phyloP scores from a whole-genome alignment of 2,329 filamentous ascomycete species.

The Scortechinia acanthostroma region DNA sequence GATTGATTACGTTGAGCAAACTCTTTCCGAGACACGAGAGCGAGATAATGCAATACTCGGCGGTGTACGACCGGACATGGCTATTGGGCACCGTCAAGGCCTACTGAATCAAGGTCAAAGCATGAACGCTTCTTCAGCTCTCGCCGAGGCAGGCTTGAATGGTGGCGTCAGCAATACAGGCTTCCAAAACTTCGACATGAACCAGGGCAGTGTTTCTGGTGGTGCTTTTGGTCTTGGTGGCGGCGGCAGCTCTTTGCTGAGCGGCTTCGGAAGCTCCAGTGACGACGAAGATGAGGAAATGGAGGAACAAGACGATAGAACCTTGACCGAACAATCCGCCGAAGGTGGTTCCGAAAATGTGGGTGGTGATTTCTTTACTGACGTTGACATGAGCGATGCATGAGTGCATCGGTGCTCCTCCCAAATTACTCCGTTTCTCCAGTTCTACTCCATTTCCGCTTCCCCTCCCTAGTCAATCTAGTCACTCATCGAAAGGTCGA shows the following conservation, averaged over 20 bases:
- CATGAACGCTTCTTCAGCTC: constrained; percentile 58
- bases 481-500: too few species aligned
- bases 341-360: neutral
- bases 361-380: neutral
- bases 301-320: constrained; percentile 65
- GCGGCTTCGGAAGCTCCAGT: constrained; percentile 88
- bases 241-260: constrained; percentile 69
- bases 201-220: constrained; percentile 19
- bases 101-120: constrained; percentile 48
- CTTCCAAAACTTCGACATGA: constrained; percentile 56
- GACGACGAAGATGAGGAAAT: constrained; percentile 95
- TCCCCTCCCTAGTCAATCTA: too few species aligned
- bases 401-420: too few species aligned
- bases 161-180: constrained; percentile 62
- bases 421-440: too few species aligned
- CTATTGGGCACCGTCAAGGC: constrained; percentile 64
- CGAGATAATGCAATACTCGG: constrained; percentile 97
- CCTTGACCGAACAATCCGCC: neutral
- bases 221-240: constrained; percentile 48
- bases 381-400: neutral
- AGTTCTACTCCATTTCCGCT: too few species aligned
- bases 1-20: constrained; percentile 91
- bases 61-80: constrained; percentile 85
- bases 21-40: constrained; percentile 85
- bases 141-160: constrained; percentile 76